phyloP scores from a whole-genome alignment of 257 asterid genomes.

The Solanum sitiens region DNA sequence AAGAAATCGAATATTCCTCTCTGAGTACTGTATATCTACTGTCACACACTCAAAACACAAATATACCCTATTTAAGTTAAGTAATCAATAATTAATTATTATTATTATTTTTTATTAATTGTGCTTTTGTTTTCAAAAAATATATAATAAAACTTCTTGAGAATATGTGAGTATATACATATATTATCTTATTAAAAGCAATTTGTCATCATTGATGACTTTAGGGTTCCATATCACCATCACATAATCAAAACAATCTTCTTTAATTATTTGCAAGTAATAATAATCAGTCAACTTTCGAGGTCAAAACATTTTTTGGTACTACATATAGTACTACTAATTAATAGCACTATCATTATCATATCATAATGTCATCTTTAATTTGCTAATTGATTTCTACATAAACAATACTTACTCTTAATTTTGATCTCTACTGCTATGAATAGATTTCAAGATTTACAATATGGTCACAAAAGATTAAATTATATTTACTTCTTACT shows the following conservation, averaged over 20 bases:
- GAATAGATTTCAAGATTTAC: not conserved
- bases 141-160: constrained; percentile 5
- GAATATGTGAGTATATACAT: not conserved
- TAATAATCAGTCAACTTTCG: constrained; percentile 23
- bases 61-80: not conserved
- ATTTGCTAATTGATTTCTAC: not conserved
- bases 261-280: constrained; percentile 11
- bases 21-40: not conserved
- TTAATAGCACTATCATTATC: constrained; percentile 11
- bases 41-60: not conserved
- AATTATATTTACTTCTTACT: not conserved
- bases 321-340: not conserved
- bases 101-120: no score
- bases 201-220: constrained; percentile 19
- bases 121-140: not conserved
- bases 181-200: constrained; percentile 3
- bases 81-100: not conserved
- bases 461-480: not conserved
- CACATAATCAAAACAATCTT: not conserved
- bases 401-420: not conserved
- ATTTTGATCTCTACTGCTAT: not conserved
- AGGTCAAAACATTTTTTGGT: constrained; percentile 26
- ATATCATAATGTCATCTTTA: constrained; percentile 7
- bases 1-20: constrained; percentile 1
- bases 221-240: constrained; percentile 16